Evolutionary conservation across 2,329 filamentous ascomycete species (phyloP).

Genomic region (Ilyonectria sp.): DNA sequence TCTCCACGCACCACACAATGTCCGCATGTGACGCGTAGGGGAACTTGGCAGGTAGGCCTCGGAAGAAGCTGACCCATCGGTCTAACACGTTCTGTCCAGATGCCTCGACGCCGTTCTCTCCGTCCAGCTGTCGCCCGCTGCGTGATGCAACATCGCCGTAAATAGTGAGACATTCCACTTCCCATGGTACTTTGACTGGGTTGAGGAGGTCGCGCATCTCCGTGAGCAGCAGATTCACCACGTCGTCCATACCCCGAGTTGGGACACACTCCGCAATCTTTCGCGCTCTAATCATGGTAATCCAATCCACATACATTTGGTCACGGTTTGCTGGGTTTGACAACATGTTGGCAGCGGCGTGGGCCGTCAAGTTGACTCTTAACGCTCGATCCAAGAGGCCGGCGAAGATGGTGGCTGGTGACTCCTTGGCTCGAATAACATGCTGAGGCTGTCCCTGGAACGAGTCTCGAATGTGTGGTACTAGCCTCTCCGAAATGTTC

Average conservation of each 20-base stretch:
- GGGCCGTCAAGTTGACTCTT: slow-evolving; percentile 92
- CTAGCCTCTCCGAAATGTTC: slow-evolving; percentile 86
- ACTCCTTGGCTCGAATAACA: slow-evolving; percentile 88
- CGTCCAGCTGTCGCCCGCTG: slow-evolving; percentile 57
- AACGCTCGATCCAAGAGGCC: slow-evolving; percentile 88
- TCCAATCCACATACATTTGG: slow-evolving; percentile 96
- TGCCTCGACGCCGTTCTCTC: slow-evolving; percentile 44
- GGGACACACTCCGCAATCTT: slow-evolving; percentile 77
- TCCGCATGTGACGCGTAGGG: slow-evolving; percentile 81
- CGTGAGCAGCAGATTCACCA: slow-evolving; percentile 72
- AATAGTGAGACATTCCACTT: slow-evolving; percentile 73
- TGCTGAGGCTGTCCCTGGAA: slow-evolving; percentile 90
- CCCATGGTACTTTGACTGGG: slow-evolving; percentile 76
- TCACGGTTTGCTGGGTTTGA: slow-evolving; percentile 91
- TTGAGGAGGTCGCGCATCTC: slow-evolving; percentile 81
- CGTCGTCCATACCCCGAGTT: slow-evolving; percentile 75
- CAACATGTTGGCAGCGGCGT: slow-evolving; percentile 93
- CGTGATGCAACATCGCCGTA: slow-evolving; percentile 71
- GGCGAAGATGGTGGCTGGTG: slow-evolving; percentile 90
- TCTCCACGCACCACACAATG: slow-evolving; percentile 83
- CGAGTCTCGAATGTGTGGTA: slow-evolving; percentile 85
- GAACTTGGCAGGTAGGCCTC: slow-evolving; percentile 78
- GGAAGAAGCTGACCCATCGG: slow-evolving; percentile 82
- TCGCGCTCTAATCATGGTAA: slow-evolving; percentile 74
- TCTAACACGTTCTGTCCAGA: slow-evolving; percentile 79